Percentiles rank a stretch among this genome's conserved stretches.
Evolutionary conservation across 1,139 yeast species (phyloP).

Genomic region (Candida sp.): DNA sequence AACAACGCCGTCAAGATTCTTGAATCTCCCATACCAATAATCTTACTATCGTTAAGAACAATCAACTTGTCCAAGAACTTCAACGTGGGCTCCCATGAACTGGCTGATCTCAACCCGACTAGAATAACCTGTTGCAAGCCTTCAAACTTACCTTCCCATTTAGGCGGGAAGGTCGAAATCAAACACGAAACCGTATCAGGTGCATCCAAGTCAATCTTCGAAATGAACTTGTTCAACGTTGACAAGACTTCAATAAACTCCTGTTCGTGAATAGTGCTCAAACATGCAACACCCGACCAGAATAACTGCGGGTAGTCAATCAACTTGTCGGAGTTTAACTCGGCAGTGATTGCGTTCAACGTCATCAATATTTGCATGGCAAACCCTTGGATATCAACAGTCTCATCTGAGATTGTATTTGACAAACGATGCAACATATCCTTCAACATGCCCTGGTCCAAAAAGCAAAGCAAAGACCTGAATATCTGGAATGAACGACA

Average conservation of each 20-base stretch:
- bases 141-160: conserved; percentile 95
- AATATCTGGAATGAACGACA: conserved; percentile 95
- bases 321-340: conserved; percentile 75
- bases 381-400: conserved; percentile 92
- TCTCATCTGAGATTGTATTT: conserved; percentile 89
- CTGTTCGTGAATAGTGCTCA: conserved; percentile 89
- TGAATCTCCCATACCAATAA: conserved; percentile 75
- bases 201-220: conserved; percentile 86
- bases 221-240: conserved; percentile 78
- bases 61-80: conserved; percentile 76
- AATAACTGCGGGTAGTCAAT: conserved; percentile 92
- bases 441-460: conserved; percentile 88
- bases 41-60: conserved; percentile 69
- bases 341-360: conserved; percentile 87
- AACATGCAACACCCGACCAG: conserved; percentile 96
- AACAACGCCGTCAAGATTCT: conserved; percentile 74
- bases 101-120: conserved; percentile 82
- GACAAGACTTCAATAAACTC: conserved; percentile 90
- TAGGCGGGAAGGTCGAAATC: conserved; percentile 87
- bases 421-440: conserved; percentile 95
- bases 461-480: conserved; percentile 74
- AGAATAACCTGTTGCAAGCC: conserved; percentile 83
- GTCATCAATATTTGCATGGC: conserved; percentile 98
- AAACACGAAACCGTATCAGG: conserved; percentile 86
- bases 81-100: conserved; percentile 80